Evolutionary conservation across 1,284 basidiomycete species (phyloP).

Genomic region (Irpex sp.): DNA sequence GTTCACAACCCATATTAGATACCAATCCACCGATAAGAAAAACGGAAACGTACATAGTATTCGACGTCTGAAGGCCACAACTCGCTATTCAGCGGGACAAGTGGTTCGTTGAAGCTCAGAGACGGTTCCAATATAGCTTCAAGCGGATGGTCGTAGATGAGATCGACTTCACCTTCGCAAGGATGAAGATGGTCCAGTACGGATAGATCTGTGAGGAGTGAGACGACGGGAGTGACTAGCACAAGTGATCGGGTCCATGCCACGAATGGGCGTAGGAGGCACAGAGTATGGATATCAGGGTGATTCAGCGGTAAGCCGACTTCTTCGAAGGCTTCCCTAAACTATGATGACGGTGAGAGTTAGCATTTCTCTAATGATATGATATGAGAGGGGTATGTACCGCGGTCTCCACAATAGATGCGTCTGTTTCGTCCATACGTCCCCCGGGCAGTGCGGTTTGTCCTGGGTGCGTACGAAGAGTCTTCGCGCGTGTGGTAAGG

Average conservation of each 20-base stretch:
- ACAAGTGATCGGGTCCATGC: conserved; percentile 11
- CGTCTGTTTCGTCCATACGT: conserved; percentile 64
- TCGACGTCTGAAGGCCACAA: conserved; percentile 73
- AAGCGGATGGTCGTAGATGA: conserved; percentile 74
- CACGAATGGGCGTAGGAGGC: conserved; percentile 62
- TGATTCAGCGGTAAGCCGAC: conserved; percentile 57
- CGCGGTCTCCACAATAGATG: conserved; percentile 59
- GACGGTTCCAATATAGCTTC: conserved; percentile 59
- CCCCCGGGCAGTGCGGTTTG: conserved; percentile 81
- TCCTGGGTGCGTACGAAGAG: conserved; percentile 67
- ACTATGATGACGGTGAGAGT: conserved; percentile 33
- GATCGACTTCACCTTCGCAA: conserved; percentile 62
- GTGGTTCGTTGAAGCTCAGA: conserved; percentile 35
- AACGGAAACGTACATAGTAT: conserved; percentile 45
- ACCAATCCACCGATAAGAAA: too few species aligned
- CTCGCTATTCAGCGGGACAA: conserved; percentile 53
- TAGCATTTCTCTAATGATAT: background rate
- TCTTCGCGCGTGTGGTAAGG: conserved; percentile 76
- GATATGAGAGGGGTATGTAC: conserved; percentile 37
- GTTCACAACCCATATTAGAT: background rate
- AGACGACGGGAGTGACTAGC: conserved; percentile 62
- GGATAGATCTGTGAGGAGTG: conserved; percentile 50
- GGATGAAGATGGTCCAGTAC: conserved; percentile 49
- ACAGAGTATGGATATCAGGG: conserved; percentile 54
- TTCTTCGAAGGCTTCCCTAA: conserved; percentile 78